These are phyloP conservation scores for Manihot esculenta DNA, from an alignment of 441 rosid genomes.

Conservation along the genomic window DNA sequence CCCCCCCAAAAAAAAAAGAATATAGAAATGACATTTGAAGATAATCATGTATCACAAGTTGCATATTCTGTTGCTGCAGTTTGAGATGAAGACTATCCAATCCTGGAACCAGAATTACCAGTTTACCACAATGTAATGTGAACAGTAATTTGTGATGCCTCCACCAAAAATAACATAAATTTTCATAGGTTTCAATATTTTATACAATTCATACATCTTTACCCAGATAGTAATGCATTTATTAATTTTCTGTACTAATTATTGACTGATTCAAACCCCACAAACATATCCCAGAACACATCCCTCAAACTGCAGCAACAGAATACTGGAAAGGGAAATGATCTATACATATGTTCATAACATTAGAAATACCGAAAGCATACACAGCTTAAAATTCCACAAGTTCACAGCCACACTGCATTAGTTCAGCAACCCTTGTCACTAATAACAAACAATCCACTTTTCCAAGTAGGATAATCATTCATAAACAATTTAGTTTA, in stretches of 20 bases:
- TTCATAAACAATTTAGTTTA: neutral
- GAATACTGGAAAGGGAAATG: neutral
- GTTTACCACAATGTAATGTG: too few species aligned
- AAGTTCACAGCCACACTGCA: neutral
- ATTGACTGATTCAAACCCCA: neutral
- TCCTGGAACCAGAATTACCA: neutral
- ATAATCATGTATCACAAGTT: neutral
- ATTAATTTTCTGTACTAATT: neutral
- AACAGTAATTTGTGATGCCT: neutral
- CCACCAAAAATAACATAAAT: neutral
- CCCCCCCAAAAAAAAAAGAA: too few species aligned
- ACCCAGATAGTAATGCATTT: neutral
- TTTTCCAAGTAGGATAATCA: neutral
- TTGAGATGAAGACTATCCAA: neutral
- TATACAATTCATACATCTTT: neutral
- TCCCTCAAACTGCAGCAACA: neutral
- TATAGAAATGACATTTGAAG: too few species aligned
- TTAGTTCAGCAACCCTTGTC: too few species aligned
- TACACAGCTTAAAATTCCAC: neutral
- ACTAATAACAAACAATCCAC: neutral
- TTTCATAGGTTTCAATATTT: neutral
- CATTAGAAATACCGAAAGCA: neutral
- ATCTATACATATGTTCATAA: neutral
- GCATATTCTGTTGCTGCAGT: neutral
- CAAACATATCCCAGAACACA: neutral